phyloP scores from a whole-genome alignment of 1,139 yeast genomes.

The Candida sanyaensis region DNA sequence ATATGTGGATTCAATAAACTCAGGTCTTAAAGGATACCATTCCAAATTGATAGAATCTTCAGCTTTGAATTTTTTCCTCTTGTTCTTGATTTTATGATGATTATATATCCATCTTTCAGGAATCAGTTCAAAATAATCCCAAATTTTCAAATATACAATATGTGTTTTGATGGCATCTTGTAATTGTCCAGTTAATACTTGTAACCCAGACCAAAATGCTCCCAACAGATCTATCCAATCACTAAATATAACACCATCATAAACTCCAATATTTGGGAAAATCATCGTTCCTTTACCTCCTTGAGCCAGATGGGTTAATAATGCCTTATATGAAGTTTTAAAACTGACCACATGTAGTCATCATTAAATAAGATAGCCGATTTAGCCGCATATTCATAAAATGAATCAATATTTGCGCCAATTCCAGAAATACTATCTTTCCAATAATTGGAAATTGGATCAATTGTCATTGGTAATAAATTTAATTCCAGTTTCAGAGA shows the following conservation, averaged over 20 bases:
- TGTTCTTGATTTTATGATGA: slow-evolving; percentile 10
- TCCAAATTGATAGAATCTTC: slow-evolving; percentile 55
- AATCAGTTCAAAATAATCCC: slow-evolving; percentile 78
- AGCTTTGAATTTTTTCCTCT: slow-evolving; percentile 11
- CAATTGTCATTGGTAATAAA: slow-evolving; percentile 77
- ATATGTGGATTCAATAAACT: slow-evolving; percentile 86
- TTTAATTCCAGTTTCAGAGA: slow-evolving; percentile 59
- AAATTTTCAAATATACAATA: slow-evolving; percentile 67
- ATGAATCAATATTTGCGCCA: slow-evolving; percentile 94
- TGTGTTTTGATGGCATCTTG: slow-evolving; percentile 66
- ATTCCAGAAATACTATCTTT: slow-evolving; percentile 68
- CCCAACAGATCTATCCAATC: slow-evolving; percentile 84
- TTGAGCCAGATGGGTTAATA: slow-evolving; percentile 48
- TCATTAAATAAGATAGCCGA: slow-evolving; percentile 75
- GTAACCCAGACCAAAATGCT: slow-evolving; percentile 88
- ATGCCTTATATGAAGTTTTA: slow-evolving; percentile 59
- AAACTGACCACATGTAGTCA: slow-evolving; percentile 56
- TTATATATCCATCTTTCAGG: slow-evolving; percentile 83
- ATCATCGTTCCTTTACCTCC: slow-evolving; percentile 53
- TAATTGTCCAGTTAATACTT: slow-evolving; percentile 76
- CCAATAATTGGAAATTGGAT: slow-evolving; percentile 60
- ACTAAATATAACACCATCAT: slow-evolving; percentile 51
- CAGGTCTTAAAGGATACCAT: slow-evolving; percentile 94
- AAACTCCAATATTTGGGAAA: slow-evolving; percentile 59
- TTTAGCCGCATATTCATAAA: slow-evolving; percentile 86